Conservation (phyloP, 2,329 filamentous ascomycete species). For the Paramyrothecium roridum region DNA sequence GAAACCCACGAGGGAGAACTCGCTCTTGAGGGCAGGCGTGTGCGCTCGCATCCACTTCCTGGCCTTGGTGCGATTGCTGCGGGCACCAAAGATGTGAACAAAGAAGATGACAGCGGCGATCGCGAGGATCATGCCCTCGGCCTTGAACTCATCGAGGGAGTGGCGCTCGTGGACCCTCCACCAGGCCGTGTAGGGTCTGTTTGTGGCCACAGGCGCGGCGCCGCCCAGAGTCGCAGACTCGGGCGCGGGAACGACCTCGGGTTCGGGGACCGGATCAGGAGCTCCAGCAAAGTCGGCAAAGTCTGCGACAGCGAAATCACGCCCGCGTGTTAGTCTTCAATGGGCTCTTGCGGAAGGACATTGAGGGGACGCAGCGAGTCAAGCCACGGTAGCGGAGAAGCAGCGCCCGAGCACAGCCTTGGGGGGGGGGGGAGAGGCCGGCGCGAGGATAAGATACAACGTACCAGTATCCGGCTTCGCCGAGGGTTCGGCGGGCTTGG, state of each 20-base stretch:
- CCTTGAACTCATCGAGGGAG: slow-evolving; percentile 77
- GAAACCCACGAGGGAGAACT: slow-evolving; percentile 89
- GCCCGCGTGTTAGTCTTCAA: no score
- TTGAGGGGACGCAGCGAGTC: no score
- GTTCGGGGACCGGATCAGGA: slow-evolving; percentile 60
- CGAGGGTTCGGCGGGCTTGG: slow-evolving; percentile 48
- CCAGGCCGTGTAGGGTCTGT: slow-evolving; percentile 83
- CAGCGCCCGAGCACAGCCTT: not conserved
- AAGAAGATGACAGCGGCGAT: slow-evolving; percentile 71
- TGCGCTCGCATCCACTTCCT: slow-evolving; percentile 77
- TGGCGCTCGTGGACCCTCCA: slow-evolving; percentile 95
- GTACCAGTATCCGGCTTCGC: slow-evolving; percentile 63
- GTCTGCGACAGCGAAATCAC: slow-evolving; percentile 48
- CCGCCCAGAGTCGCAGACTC: slow-evolving; percentile 44
- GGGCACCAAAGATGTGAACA: slow-evolving; percentile 78
- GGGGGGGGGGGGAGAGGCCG: not conserved
- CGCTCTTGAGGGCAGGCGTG: slow-evolving; percentile 66
- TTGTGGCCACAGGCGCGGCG: slow-evolving; percentile 44
- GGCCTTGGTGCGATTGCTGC: slow-evolving; percentile 76
- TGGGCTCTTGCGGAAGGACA: no score
- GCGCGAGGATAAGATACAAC: slow-evolving; percentile 20
- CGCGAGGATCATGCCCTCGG: slow-evolving; percentile 78
- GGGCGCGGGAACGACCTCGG: slow-evolving; percentile 44
- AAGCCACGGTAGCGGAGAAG: not conserved
- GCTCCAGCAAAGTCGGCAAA: slow-evolving; percentile 90